Base-by-base conservation (phyloP, 257 asterid genomes). In the Scutellaria galericulata region DNA sequence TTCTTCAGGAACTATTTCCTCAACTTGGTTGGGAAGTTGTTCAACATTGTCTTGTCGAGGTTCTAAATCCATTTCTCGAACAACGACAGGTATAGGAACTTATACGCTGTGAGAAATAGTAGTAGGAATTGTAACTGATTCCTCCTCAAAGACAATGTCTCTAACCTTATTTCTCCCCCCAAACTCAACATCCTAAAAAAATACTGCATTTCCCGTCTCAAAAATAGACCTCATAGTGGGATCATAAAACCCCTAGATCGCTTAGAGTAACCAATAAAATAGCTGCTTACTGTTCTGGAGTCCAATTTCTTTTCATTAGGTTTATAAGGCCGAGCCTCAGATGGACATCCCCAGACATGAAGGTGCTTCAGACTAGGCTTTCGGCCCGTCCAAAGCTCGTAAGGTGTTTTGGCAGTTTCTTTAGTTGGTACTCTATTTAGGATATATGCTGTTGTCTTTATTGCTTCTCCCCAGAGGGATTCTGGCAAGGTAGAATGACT, bases 361-460 rank as follows among this genome's bases (percentile, higher is more conserved):
- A 55, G 13, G 47, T 71, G 68, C 37, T 6, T 57, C 9, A 44
- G 7, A 13, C 54, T 66, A 40, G 68, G 59, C n/a, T 58, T 46
- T 44, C 24, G 27, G 12, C 8, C 44, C 22, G 54, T 45, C 8
- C 46, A 71, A 42, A 71, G n/a, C 15, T 71, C 74, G 9, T 68
- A 68, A 14, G 74, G 74, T 9, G 53, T 53, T 68, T 53, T 68
- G 2, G 40, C 2, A 0, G 14, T 7, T 1, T 22, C 61, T 60
- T 72, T 59, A 7, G 11, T 72, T 13, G 51, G 52, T 9, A 72
- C 66, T 6, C 72, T 40, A 64, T 73, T 73, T 5, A 73, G 24
- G 8, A 73, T 63, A 35, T 73, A 52, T 1, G 37, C 6, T 37
- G 7, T 5, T 3, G 35, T 18, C 22, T 60, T 72, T 18, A 72